These are phyloP conservation scores for Leishmania guyanensis DNA, from an alignment of 208 protist genomes.

Conservation along the genomic window DNA sequence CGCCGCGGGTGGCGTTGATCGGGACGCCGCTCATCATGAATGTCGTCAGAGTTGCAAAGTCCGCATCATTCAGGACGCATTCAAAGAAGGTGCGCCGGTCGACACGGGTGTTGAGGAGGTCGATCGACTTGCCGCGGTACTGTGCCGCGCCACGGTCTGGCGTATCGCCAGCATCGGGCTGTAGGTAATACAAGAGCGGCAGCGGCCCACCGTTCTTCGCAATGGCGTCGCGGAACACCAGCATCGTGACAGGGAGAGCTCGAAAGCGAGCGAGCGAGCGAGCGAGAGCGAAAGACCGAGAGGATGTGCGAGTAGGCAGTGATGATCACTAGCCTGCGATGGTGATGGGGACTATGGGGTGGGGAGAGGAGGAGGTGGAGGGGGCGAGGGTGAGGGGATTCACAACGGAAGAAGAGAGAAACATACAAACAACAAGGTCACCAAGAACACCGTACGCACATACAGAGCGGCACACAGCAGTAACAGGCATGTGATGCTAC, in stretches of 20 bases:
- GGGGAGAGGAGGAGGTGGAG: background rate
- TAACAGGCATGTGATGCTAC: background rate
- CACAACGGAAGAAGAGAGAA: background rate
- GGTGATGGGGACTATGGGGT: background rate
- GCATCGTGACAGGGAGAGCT: conserved; percentile 28
- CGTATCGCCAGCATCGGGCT: conserved; percentile 13
- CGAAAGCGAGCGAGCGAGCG: background rate
- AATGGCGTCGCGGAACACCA: conserved; percentile 44
- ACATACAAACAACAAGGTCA: background rate
- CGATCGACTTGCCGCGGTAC: conserved; percentile 4
- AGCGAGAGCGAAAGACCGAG: background rate
- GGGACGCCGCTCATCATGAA: conserved; percentile 66
- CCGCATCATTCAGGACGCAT: conserved; percentile 35
- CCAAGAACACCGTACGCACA: background rate
- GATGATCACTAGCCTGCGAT: too few relatives aligned
- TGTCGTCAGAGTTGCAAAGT: conserved; percentile 46
- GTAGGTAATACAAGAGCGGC: conserved; percentile 58
- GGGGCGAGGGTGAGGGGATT: background rate
- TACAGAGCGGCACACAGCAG: background rate
- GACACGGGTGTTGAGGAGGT: conserved; percentile 28
- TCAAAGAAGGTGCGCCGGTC: conserved; percentile 59
- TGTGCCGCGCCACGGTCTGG: conserved; percentile 9
- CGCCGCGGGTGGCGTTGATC: conserved; percentile 39
- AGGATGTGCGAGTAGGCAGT: background rate
- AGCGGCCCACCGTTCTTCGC: conserved; percentile 42